Conservation (phyloP, 495 filamentous ascomycete genomes). For the Aspergillus carlsbadensis region DNA sequence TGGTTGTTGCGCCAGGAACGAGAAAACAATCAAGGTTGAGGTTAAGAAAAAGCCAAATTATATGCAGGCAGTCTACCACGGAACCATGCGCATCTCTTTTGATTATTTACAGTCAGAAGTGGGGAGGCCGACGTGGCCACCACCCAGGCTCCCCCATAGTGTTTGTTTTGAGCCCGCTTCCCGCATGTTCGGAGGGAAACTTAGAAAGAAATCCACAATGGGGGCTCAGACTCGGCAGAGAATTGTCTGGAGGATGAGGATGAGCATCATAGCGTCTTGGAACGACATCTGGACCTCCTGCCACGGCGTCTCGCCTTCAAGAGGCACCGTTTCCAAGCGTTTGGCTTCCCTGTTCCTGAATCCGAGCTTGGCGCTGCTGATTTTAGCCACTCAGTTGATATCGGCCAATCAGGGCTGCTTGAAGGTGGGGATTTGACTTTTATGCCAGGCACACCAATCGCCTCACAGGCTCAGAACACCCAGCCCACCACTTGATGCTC, state of each 20-base stretch:
- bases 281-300: not conserved
- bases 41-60: not conserved
- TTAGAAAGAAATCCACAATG: not conserved
- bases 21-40: not conserved
- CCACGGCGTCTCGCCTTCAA: not conserved
- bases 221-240: not conserved
- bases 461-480: too few species aligned
- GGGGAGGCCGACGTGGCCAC: constrained; percentile 12
- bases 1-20: not conserved
- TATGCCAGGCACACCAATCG: not conserved
- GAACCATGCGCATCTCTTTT: not conserved
- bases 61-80: constrained; percentile 6
- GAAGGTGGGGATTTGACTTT: not conserved
- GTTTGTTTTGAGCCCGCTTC: constrained; percentile 13
- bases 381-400: not conserved
- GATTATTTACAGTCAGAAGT: constrained; percentile 11
- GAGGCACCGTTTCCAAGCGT: not conserved
- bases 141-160: not conserved
- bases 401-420: not conserved
- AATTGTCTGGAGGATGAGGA: not conserved
- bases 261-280: not conserved
- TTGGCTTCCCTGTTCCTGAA: constrained; percentile 4
- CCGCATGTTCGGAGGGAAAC: constrained; percentile 1
- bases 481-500: not conserved
- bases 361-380: not conserved